Percentiles rank a stretch among this genome's conserved stretches.
phyloP scores from a whole-genome alignment of 257 asterid genomes.

The Rubia yunnanensis region DNA sequence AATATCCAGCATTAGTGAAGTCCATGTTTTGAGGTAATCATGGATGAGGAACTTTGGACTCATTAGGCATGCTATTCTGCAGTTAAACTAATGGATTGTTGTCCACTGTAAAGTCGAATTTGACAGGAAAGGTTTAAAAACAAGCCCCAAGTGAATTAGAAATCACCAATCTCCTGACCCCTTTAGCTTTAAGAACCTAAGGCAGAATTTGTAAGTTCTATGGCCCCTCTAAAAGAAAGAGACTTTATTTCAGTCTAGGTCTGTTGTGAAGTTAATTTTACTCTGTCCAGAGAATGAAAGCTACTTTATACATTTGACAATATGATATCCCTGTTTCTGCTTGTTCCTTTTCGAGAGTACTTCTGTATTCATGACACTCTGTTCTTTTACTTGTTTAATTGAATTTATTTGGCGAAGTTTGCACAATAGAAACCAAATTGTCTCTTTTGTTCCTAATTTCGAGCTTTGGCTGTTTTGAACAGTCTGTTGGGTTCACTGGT shows the following conservation, averaged over 20 bases:
- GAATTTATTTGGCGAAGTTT: background rate
- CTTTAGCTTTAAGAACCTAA: background rate
- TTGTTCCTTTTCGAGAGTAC: background rate
- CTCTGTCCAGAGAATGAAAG: background rate
- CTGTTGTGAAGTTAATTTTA: background rate
- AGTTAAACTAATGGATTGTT: background rate
- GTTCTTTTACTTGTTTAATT: background rate
- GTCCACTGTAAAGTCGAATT: background rate
- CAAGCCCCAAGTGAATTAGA: background rate
- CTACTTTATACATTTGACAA: background rate
- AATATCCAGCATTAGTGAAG: background rate
- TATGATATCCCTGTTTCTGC: background rate
- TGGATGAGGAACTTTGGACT: background rate
- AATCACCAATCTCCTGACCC: background rate
- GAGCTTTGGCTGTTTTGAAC: constrained; percentile 14
- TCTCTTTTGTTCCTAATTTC: background rate
- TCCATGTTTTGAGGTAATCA: background rate
- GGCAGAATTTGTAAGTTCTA: background rate
- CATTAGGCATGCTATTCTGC: too few relatives aligned
- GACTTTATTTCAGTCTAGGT: background rate
- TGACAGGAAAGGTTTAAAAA: background rate
- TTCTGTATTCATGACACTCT: background rate
- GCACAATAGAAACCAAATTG: background rate
- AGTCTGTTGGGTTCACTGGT: constrained; percentile 96
- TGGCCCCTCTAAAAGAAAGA: background rate